Conservation (phyloP, 1,284 basidiomycete genomes). For the Boletus smithii region DNA sequence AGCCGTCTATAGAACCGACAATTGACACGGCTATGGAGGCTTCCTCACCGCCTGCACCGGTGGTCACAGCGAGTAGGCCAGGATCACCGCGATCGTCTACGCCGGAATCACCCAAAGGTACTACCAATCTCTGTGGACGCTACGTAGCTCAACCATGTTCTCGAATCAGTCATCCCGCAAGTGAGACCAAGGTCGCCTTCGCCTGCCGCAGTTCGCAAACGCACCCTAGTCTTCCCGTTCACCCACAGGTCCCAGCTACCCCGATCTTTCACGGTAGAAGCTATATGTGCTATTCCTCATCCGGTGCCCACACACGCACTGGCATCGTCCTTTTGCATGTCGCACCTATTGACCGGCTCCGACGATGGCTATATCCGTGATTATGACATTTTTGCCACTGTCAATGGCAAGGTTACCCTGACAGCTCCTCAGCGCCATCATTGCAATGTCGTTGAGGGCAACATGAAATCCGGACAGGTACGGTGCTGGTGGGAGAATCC, state of each 20-base stretch:
- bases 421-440: conserved; percentile 89
- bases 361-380: conserved; percentile 92
- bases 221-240: conserved; percentile 37
- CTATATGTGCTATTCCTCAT: conserved; percentile 88
- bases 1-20: conserved; percentile 30
- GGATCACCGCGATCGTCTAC: conserved; percentile 28
- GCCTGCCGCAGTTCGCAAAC: conserved; percentile 56
- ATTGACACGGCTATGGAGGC: conserved; percentile 21
- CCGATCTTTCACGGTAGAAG: conserved; percentile 84
- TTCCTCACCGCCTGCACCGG: conserved; percentile 28
- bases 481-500: conserved; percentile 90
- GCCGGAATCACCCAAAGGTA: conserved; percentile 32
- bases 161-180: conserved; percentile 29
- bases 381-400: conserved; percentile 88
- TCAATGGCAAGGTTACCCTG: conserved; percentile 85
- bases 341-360: conserved; percentile 86
- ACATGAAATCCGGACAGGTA: conserved; percentile 86
- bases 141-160: conserved; percentile 10
- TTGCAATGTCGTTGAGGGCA: conserved; percentile 87
- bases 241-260: conserved; percentile 29
- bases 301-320: conserved; percentile 85
- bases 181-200: conserved; percentile 55
- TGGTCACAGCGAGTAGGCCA: conserved; percentile 14
- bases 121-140: background rate
- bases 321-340: conserved; percentile 82